phyloP scores from a whole-genome alignment of 768 basidiomycete species.

The Vararia minispora region DNA sequence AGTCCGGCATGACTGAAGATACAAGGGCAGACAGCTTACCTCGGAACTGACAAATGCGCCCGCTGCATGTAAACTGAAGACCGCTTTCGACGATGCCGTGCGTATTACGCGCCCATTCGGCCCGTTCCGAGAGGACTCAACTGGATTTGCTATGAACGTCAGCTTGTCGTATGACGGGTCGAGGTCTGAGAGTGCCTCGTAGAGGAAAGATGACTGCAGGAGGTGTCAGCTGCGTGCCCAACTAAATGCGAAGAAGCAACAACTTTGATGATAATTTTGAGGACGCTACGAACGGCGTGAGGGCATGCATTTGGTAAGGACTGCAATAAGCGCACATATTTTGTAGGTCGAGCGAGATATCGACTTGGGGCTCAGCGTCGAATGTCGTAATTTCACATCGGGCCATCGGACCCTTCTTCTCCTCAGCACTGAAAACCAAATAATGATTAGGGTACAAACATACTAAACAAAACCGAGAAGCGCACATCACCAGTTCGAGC shows the following conservation, averaged over 20 bases:
- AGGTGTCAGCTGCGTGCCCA: background rate
- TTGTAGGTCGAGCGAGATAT: slow-evolving; percentile 66
- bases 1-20: background rate
- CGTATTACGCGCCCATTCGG: slow-evolving; percentile 17
- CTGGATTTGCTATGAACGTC: slow-evolving; percentile 75
- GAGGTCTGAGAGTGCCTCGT: slow-evolving; percentile 84
- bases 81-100: slow-evolving; percentile 35
- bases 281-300: slow-evolving; percentile 30
- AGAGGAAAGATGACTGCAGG: slow-evolving; percentile 76
- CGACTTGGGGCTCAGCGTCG: slow-evolving; percentile 70
- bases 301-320: background rate
- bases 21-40: slow-evolving; percentile 26
- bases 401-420: slow-evolving; percentile 71
- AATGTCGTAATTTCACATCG: slow-evolving; percentile 82
- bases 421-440: slow-evolving; percentile 46
- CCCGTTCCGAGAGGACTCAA: slow-evolving; percentile 20
- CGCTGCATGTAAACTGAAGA: slow-evolving; percentile 70
- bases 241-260: slow-evolving; percentile 3
- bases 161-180: slow-evolving; percentile 83
- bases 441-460: background rate
- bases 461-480: slow-evolving; percentile 10
- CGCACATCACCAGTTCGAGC: slow-evolving; percentile 69
- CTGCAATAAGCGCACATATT: slow-evolving; percentile 38
- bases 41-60: slow-evolving; percentile 83
- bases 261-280: slow-evolving; percentile 83